phyloP scores from a whole-genome alignment of 441 rosid species.

The Bruguiera hainesii region DNA sequence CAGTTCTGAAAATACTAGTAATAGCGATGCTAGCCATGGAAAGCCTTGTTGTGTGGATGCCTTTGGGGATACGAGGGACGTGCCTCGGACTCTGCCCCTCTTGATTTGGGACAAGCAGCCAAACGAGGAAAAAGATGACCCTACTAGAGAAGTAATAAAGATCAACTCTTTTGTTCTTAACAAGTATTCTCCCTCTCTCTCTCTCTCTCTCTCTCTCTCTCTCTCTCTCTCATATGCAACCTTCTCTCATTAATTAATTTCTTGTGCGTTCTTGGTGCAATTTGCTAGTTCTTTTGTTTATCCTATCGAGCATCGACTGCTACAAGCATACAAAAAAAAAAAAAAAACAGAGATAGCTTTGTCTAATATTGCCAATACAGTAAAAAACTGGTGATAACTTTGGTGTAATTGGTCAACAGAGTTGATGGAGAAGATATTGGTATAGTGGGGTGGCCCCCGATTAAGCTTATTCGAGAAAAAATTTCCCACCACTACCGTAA shows the following conservation, averaged over 20 bases:
- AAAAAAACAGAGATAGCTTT: too few species aligned
- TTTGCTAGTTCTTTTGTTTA: too few species aligned
- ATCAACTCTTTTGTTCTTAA: constrained; percentile 16
- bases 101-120: constrained; percentile 37
- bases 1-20: background rate
- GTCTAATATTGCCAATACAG: too few species aligned
- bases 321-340: too few species aligned
- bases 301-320: too few species aligned
- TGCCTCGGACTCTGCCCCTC: constrained; percentile 33
- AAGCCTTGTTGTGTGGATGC: constrained; percentile 23
- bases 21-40: background rate
- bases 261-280: too few species aligned
- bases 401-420: constrained; percentile 10
- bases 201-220: background rate
- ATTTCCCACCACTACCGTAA: too few species aligned
- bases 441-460: constrained; percentile 62
- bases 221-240: background rate
- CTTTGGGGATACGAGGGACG: constrained; percentile 2
- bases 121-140: constrained; percentile 37
- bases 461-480: constrained; percentile 19
- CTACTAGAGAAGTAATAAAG: background rate
- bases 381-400: background rate
- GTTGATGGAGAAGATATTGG: constrained; percentile 24
- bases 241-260: too few species aligned
- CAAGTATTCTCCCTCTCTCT: background rate